Evolutionary conservation across 345 rosid genomes (phyloP), one percentile per base, ranked within the genome.

Genomic region (Populus pruinosa): DNA sequence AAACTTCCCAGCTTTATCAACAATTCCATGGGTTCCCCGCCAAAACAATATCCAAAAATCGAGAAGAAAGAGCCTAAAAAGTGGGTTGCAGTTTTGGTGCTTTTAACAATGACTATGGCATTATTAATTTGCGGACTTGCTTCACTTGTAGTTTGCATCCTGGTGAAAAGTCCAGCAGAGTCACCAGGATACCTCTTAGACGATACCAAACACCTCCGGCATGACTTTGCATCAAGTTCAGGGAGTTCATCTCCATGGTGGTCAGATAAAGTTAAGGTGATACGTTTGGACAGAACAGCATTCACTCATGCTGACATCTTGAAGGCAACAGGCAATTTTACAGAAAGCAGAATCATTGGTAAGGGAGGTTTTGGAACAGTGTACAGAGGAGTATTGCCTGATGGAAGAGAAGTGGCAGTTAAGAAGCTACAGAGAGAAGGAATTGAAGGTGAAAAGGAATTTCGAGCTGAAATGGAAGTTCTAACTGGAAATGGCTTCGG

Each of bases 381-480:
- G 61, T 95, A 92, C 80, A 75, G 86, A 75, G 99, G 97, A 36
- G 79, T 86, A 41, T 82, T 95, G 62, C 96, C 96, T 4, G 95
- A 91, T 53, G 98, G 98, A 25, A 88, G 94, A 83, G 87, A 91
- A 79, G 94, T 95, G 38, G 99, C 99, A 38, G 93, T 95, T 23
- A 95, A 95, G 87, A 92, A 91, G 88, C 92, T 91, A 14, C 98
- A 90, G 71, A 88, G 93, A 50, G 89, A 92, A 87, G 99, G 97
- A 74, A 78, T 72, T 1, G 97, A 95, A 69, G 99, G 98, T 1
- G 99, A 95, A 82, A 92, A 77, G 73, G 99, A 93, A 72, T 93
- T 95, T 79, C 87, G 85, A 71, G 89, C 98, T 9, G 99, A 95
- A 79, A 95, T 95, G 99, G 99, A 93, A 81, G 96, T 93, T n/a